Evolutionary conservation across 1,284 basidiomycete genomes (phyloP).

Genomic region (Cryptococcus neoformans): DNA sequence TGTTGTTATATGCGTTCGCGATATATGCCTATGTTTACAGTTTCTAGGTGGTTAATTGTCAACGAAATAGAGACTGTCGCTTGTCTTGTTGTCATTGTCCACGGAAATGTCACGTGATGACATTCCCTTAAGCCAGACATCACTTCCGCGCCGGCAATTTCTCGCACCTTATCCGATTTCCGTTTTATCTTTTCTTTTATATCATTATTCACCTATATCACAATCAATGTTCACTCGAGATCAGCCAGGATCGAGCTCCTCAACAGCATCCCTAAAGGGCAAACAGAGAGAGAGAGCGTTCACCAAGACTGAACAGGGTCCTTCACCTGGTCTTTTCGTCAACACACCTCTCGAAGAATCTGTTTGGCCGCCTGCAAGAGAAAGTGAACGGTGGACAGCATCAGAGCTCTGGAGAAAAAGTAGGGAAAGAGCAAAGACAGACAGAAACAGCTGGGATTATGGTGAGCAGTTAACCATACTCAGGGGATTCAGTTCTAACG

Average conservation of each 20-base stretch:
- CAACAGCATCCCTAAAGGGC: conserved; percentile 1
- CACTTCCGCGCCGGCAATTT: conserved; percentile 4
- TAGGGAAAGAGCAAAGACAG: conserved; percentile 57
- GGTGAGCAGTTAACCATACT: conserved; percentile 25
- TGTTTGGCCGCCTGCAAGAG: conserved; percentile 14
- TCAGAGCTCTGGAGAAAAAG: conserved; percentile 33
- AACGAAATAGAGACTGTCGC: neutral
- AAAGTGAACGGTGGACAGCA: conserved; percentile 25
- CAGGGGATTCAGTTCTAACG: neutral
- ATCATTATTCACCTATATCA: neutral
- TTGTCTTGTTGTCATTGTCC: neutral
- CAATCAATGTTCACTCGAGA: neutral
- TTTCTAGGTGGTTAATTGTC: no score
- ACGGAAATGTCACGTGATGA: neutral
- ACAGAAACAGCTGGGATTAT: conserved; percentile 71
- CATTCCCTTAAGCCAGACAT: neutral
- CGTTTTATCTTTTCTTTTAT: neutral
- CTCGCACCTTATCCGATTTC: conserved; percentile 6
- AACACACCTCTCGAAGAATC: conserved; percentile 11
- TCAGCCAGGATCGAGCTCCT: conserved; percentile 1
- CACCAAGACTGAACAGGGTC: neutral
- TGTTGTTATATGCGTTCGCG: neutral
- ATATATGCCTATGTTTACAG: no score
- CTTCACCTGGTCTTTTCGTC: neutral
- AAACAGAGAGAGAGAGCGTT: conserved; percentile 9